Conservation (phyloP, 2,329 filamentous ascomycete species). For the Fusarium newnesense region DNA sequence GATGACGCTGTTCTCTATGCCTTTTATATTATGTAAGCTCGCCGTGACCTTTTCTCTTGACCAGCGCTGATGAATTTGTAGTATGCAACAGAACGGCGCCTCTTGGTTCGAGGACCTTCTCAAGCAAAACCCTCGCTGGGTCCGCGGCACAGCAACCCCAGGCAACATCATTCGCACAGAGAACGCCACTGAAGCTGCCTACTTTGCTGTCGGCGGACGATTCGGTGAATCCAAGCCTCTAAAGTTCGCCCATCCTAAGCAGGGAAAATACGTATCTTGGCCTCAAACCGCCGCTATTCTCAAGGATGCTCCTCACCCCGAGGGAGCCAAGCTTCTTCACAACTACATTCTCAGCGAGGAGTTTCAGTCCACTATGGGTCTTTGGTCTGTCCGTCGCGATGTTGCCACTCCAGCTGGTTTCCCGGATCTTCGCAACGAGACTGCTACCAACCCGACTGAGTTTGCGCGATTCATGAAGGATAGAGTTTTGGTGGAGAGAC, state of each 20-base stretch:
- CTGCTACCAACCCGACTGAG: constrained; percentile 14
- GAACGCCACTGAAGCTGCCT: constrained; percentile 47
- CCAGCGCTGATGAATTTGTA: constrained; percentile 5
- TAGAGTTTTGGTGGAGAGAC: constrained; percentile 8
- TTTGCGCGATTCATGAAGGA: constrained; percentile 21
- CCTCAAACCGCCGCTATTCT: constrained; percentile 58
- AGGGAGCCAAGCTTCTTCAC: constrained; percentile 27
- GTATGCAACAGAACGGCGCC: constrained; percentile 53
- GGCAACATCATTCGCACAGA: constrained; percentile 45
- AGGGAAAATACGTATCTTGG: constrained; percentile 59
- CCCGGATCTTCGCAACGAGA: constrained; percentile 9
- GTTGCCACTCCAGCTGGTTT: background rate
- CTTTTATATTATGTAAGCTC: constrained; percentile 54
- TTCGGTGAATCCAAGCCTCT: constrained; percentile 21
- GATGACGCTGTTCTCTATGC: constrained; percentile 65
- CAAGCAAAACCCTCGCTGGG: constrained; percentile 62
- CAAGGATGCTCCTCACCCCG: constrained; percentile 26
- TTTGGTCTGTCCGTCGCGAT: constrained; percentile 25
- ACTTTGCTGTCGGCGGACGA: constrained; percentile 45
- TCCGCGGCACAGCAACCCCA: constrained; percentile 61
- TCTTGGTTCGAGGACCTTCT: constrained; percentile 60
- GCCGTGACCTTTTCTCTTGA: too few species aligned
- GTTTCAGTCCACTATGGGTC: background rate
- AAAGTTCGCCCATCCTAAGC: constrained; percentile 46
- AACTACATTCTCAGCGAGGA: constrained; percentile 22